Percentiles rank a stretch among this genome's conserved stretches.
Conservation (phyloP, 139 green algal genomes). For the Astrephomene gubernaculifera region DNA sequence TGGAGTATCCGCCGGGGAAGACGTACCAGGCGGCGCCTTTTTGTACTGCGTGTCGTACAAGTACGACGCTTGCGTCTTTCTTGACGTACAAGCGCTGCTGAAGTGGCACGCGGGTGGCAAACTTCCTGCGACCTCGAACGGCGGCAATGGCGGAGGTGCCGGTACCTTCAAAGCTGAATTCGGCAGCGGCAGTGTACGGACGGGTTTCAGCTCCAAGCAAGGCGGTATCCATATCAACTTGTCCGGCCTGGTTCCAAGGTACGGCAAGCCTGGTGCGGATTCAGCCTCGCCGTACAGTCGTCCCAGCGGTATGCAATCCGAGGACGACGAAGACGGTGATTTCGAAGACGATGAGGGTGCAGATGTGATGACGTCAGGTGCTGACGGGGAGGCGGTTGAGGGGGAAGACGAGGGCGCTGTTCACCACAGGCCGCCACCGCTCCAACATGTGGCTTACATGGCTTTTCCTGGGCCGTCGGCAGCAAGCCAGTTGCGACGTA, state of each 20-base stretch:
- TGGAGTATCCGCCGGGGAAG: background rate
- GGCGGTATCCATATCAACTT: background rate
- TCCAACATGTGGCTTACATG: background rate
- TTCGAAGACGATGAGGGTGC: no score
- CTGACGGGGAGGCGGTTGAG: no score
- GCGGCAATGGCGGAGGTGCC: background rate
- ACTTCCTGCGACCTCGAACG: no score
- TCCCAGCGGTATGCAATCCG: no score
- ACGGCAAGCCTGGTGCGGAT: background rate
- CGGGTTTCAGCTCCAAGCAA: no score
- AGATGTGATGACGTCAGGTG: no score
- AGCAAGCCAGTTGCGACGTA: background rate
- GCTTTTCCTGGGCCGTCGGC: background rate
- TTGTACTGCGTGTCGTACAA: background rate
- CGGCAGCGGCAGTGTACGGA: background rate
- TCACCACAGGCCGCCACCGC: no score
- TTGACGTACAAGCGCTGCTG: background rate
- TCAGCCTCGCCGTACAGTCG: background rate
- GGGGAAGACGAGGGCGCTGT: no score
- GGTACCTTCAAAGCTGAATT: background rate
- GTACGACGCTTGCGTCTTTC: background rate
- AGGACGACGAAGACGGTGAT: no score
- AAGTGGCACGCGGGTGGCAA: constrained; percentile 5
- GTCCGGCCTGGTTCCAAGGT: background rate
- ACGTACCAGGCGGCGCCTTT: background rate